A percentile compares a stretch with the other conserved stretches of the same genome.
Conservation (phyloP, 306 rosid genomes). For the Canavalia ensiformis region DNA sequence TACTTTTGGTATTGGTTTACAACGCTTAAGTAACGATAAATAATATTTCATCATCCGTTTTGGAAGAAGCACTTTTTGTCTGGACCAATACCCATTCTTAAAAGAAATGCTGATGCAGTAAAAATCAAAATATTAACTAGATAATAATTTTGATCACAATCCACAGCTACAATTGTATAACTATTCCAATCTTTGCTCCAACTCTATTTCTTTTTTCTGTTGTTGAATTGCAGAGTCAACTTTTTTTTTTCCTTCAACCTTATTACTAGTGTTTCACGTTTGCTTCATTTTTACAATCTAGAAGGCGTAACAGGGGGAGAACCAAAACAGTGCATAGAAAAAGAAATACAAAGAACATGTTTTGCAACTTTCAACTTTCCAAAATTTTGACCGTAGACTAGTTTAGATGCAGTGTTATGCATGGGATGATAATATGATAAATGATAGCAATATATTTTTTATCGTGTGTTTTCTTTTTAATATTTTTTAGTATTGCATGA, state of each 20-base stretch:
- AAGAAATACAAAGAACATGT: not conserved
- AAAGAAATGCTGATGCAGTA: not conserved
- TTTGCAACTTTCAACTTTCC: constrained; percentile 1
- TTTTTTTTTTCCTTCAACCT: not conserved
- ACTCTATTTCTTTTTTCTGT: not conserved
- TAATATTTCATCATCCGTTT: no score
- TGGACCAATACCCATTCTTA: not conserved
- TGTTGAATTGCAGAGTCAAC: not conserved
- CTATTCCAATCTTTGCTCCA: not conserved
- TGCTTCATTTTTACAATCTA: not conserved
- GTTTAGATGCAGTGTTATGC: not conserved
- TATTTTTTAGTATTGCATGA: not conserved
- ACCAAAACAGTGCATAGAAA: not conserved
- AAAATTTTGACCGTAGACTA: constrained; percentile 11
- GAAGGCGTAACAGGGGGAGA: not conserved
- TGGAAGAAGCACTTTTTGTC: no score
- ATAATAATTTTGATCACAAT: no score
- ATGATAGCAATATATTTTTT: no score
- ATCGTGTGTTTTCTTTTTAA: no score
- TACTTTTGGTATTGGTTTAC: no score
- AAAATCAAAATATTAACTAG: not conserved
- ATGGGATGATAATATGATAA: not conserved
- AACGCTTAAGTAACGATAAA: no score
- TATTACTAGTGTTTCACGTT: not conserved
- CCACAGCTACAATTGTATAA: no score